These are phyloP conservation scores for Cymbopogon citratus DNA, from an alignment of 176 grass and related monocot genomes.

Conservation along the genomic window DNA sequence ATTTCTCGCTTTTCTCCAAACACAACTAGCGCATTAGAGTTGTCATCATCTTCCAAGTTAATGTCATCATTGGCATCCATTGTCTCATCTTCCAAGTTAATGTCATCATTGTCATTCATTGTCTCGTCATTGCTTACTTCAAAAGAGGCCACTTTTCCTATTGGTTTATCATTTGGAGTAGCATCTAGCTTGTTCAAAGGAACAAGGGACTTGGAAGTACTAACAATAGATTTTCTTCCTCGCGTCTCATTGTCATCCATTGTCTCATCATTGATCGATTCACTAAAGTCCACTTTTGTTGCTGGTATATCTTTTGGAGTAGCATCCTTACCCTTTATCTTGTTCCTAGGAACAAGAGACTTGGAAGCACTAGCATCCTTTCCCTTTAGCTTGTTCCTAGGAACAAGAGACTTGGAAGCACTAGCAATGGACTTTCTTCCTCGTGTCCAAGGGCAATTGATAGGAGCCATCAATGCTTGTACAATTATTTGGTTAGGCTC, in stretches of 20 bases:
- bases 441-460: slow-evolving; percentile 46
- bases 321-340: not conserved
- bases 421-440: slow-evolving; percentile 28
- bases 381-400: slow-evolving; percentile 31
- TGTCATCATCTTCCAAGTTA: slow-evolving; percentile 10
- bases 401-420: slow-evolving; percentile 10
- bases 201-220: slow-evolving; percentile 21
- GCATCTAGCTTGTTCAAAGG: slow-evolving; percentile 7
- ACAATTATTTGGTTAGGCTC: slow-evolving; percentile 20
- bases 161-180: not conserved
- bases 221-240: slow-evolving; percentile 18
- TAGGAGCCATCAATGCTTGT: slow-evolving; percentile 49
- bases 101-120: slow-evolving; percentile 20
- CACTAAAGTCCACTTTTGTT: not conserved
- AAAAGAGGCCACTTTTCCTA: not conserved
- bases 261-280: not conserved
- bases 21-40: slow-evolving; percentile 28
- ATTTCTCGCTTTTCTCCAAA: slow-evolving; percentile 3
- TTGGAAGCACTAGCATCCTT: not conserved
- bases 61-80: slow-evolving; percentile 22
- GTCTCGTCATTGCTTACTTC: not conserved
- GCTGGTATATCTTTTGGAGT: not conserved
- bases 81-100: slow-evolving; percentile 8
- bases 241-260: slow-evolving; percentile 16
- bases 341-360: not conserved